Evolutionary conservation across 768 basidiomycete species (phyloP).

Genomic region (Podaxis sp.): DNA sequence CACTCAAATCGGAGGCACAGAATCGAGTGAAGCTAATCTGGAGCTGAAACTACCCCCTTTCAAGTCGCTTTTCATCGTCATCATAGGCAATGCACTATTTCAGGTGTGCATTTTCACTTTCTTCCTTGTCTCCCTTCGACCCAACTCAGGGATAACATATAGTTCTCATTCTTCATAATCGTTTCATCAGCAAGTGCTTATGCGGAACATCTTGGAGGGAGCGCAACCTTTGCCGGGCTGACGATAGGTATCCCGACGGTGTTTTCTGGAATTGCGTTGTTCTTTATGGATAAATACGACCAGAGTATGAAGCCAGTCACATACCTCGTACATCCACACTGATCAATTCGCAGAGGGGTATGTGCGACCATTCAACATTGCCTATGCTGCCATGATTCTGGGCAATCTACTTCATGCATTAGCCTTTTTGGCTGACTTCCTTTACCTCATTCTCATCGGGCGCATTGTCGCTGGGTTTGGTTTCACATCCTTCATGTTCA

Average conservation of each 20-base stretch:
- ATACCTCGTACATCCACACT: neutral
- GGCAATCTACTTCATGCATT: conserved; percentile 61
- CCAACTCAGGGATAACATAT: neutral
- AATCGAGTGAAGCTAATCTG: conserved; percentile 12
- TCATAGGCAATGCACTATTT: conserved; percentile 28
- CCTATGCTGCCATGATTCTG: conserved; percentile 49
- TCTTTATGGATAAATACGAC: conserved; percentile 56
- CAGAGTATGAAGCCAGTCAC: conserved; percentile 36
- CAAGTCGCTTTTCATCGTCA: conserved; percentile 26
- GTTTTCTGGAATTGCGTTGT: conserved; percentile 54
- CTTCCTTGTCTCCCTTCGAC: neutral
- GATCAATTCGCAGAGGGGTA: conserved; percentile 46
- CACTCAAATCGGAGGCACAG: conserved; percentile 1
- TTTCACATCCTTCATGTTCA: conserved; percentile 66
- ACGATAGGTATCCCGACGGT: conserved; percentile 67
- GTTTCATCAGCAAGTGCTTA: conserved; percentile 67
- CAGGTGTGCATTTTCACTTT: conserved; percentile 20
- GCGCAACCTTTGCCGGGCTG: conserved; percentile 68
- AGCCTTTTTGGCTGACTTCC: conserved; percentile 56
- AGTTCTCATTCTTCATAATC: conserved; percentile 70
- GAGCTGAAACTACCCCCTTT: conserved; percentile 27
- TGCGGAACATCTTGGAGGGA: conserved; percentile 60
- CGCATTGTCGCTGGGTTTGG: conserved; percentile 63
- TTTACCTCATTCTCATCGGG: conserved; percentile 70
- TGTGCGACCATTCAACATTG: conserved; percentile 48